Conservation (phyloP, 768 basidiomycete genomes). For the Tylopilus subfusipes region DNA sequence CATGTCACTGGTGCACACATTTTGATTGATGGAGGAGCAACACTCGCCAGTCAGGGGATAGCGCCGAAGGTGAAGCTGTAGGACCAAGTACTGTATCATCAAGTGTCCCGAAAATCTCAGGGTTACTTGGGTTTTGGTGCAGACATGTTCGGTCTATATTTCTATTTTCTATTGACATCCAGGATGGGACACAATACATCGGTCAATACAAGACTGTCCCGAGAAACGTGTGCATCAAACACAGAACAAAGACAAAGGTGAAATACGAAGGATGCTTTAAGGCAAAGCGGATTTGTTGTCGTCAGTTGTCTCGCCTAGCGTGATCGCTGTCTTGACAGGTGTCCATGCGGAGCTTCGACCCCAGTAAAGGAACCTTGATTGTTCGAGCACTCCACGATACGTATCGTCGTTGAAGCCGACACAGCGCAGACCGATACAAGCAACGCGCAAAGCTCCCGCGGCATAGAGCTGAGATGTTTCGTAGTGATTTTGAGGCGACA, state of each 20-base stretch:
- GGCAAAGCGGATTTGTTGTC: conserved; percentile 1
- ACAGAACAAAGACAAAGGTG: neutral
- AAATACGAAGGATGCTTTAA: conserved; percentile 1
- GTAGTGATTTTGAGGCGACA: conserved; percentile 73
- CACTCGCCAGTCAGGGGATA: conserved; percentile 17
- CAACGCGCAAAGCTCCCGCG: conserved; percentile 67
- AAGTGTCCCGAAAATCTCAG: neutral
- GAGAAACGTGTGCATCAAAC: neutral
- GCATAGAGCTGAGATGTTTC: conserved; percentile 71
- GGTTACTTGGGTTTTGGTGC: neutral
- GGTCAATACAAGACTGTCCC: conserved; percentile 1
- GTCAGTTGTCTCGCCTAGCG: conserved; percentile 14
- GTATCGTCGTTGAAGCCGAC: conserved; percentile 68
- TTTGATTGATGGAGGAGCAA: conserved; percentile 64
- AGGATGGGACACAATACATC: neutral
- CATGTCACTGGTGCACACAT: conserved; percentile 76
- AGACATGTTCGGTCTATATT: neutral
- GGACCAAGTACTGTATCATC: neutral
- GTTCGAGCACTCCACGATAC: conserved; percentile 64
- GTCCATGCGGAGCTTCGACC: conserved; percentile 18
- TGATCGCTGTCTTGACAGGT: conserved; percentile 3
- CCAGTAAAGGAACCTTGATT: conserved; percentile 40
- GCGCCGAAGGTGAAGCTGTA: conserved; percentile 28
- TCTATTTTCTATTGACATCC: neutral
- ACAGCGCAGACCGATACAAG: conserved; percentile 72